Conservation (phyloP, 768 basidiomycete genomes). For the Phallus indusiatus region DNA sequence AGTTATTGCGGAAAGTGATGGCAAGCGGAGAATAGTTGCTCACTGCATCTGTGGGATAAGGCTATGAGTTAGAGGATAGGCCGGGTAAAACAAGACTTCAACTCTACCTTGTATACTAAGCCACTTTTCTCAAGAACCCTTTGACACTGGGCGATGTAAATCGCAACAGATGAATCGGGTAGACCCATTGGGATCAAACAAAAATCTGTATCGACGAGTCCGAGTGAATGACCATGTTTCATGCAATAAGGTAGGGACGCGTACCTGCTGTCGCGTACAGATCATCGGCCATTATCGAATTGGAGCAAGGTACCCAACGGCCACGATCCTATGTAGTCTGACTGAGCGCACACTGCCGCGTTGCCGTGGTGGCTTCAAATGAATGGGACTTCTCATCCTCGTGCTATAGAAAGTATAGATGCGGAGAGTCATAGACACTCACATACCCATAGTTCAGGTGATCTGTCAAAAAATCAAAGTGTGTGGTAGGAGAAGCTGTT, state of each 20-base stretch:
- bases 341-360: too few relatives aligned
- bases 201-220: conserved; percentile 47
- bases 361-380: too few relatives aligned
- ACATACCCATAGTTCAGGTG: too few relatives aligned
- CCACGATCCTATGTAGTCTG: too few relatives aligned
- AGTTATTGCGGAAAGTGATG: conserved; percentile 1
- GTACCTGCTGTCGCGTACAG: conserved; percentile 74
- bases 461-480: too few relatives aligned
- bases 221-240: neutral
- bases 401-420: too few relatives aligned
- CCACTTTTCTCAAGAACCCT: conserved; percentile 76
- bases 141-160: conserved; percentile 76
- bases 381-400: too few relatives aligned
- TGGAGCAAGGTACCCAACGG: too few relatives aligned
- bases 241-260: neutral
- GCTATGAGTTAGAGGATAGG: conserved; percentile 1
- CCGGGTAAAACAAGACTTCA: conserved; percentile 11
- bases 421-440: too few relatives aligned
- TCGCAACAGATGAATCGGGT: conserved; percentile 61
- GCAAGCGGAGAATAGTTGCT: conserved; percentile 19
- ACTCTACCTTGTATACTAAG: conserved; percentile 61
- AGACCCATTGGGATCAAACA: conserved; percentile 85
- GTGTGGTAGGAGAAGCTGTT: too few relatives aligned
- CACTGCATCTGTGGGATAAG: conserved; percentile 53
- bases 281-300: conserved; percentile 23